A percentile compares a stretch with the other conserved stretches of the same genome.
phyloP scores from a whole-genome alignment of 306 rosid species.

The Cucumis cinereus region DNA sequence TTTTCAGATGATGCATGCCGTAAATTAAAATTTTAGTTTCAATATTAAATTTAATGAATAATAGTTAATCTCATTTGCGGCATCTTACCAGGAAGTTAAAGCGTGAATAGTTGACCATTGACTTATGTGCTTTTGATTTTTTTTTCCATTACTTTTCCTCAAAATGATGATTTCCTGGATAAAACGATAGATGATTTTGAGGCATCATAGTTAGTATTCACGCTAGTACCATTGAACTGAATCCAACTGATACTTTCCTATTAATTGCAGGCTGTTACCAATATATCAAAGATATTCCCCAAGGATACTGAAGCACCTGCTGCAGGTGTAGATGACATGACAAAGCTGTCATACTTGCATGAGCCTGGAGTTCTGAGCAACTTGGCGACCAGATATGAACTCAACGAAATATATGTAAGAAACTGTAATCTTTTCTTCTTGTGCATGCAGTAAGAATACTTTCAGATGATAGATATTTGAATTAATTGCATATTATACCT shows the following conservation, averaged over 20 bases:
- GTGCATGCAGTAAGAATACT: constrained; percentile 8
- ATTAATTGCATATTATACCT: constrained; percentile 16
- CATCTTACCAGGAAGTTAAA: background rate
- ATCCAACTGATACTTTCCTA: constrained; percentile 11
- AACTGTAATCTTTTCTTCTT: constrained; percentile 6
- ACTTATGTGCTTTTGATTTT: background rate
- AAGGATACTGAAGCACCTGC: constrained; percentile 96
- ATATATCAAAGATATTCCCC: constrained; percentile 84
- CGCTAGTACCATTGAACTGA: constrained; percentile 19
- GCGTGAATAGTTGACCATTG: background rate
- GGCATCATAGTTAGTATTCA: too few species aligned
- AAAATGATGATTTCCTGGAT: background rate
- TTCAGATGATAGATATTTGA: constrained; percentile 12
- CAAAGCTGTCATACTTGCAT: constrained; percentile 94
- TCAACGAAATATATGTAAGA: constrained; percentile 94
- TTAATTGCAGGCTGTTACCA: constrained; percentile 47
- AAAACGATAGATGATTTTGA: background rate
- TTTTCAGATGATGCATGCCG: background rate
- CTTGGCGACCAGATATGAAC: constrained; percentile 97
- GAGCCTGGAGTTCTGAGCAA: constrained; percentile 97
- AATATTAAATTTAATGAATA: background rate
- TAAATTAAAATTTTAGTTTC: background rate
- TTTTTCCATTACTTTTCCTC: background rate
- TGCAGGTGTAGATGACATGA: constrained; percentile 99
- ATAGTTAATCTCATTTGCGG: background rate